Conservation (phyloP, 2,329 filamentous ascomycete genomes). For the Xylariaceae sp. region DNA sequence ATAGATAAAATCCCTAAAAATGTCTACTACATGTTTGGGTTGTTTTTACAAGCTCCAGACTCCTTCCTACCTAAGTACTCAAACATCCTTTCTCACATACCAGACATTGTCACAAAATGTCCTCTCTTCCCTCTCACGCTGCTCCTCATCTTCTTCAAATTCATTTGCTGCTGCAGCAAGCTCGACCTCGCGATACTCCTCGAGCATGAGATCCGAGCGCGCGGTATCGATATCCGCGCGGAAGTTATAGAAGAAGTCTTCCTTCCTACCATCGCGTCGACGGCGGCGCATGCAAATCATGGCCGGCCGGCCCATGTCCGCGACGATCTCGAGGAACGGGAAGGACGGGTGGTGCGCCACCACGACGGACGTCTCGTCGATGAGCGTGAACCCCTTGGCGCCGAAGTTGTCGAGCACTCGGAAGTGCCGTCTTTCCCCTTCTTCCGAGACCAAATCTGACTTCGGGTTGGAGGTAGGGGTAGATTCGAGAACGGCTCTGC, state of each 20-base stretch:
- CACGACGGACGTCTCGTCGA: constrained; percentile 16
- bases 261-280: not conserved
- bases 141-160: too few species aligned
- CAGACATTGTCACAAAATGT: constrained; percentile 6
- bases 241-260: not conserved
- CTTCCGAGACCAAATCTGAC: too few species aligned
- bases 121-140: too few species aligned
- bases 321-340: constrained; percentile 13
- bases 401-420: constrained; percentile 12
- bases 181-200: constrained; percentile 5
- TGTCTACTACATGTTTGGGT: too few species aligned
- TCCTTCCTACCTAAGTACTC: not conserved
- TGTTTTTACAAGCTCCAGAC: not conserved
- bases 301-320: constrained; percentile 14
- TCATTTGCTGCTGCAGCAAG: not conserved
- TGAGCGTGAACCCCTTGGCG: constrained; percentile 14
- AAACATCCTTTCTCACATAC: constrained; percentile 2
- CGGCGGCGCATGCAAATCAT: too few species aligned
- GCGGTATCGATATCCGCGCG: constrained; percentile 6
- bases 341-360: constrained; percentile 9
- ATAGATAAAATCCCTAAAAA: too few species aligned
- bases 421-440: too few species aligned
- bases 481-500: constrained; percentile 12
- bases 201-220: constrained; percentile 12
- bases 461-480: too few species aligned